Percentiles rank a stretch among this genome's conserved stretches.
These are phyloP conservation scores for Terfezia claveryi DNA, from an alignment of 495 filamentous ascomycete genomes.

Conservation along the genomic window DNA sequence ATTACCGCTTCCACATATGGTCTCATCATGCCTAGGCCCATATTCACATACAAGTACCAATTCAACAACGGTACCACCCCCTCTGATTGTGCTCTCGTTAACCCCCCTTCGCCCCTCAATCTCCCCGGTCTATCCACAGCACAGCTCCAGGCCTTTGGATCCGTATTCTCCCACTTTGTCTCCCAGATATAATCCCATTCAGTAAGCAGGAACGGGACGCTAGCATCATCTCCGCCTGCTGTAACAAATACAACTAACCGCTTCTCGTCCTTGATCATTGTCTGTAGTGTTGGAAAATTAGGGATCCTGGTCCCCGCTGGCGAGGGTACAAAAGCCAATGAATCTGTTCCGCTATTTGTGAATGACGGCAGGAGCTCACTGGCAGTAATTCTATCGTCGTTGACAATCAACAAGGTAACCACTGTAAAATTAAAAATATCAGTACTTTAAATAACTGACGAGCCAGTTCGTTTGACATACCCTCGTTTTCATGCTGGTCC, in stretches of 20 bases:
- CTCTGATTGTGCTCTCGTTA: not conserved
- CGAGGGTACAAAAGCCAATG: slow-evolving; percentile 33
- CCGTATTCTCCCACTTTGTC: slow-evolving; percentile 35
- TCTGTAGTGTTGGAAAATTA: slow-evolving; percentile 40
- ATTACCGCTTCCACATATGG: too few relatives aligned
- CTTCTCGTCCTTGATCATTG: slow-evolving; percentile 37
- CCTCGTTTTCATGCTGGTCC: slow-evolving; percentile 37
- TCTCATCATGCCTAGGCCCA: too few relatives aligned
- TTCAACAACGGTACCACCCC: not conserved
- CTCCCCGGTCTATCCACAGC: not conserved
- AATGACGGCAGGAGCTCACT: slow-evolving; percentile 33
- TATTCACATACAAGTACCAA: not conserved
- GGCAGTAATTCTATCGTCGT: slow-evolving; percentile 35
- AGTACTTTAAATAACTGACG: not conserved
- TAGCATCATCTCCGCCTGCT: slow-evolving; percentile 26
- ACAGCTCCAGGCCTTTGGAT: not conserved
- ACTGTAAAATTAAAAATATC: slow-evolving; percentile 18
- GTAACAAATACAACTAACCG: slow-evolving; percentile 44
- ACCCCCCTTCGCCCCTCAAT: not conserved
- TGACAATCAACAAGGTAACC: slow-evolving; percentile 48
- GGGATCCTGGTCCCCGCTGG: slow-evolving; percentile 14
- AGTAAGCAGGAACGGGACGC: slow-evolving; percentile 38
- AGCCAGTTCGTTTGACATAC: not conserved
- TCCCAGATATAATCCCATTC: slow-evolving; percentile 56
- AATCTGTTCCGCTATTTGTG: slow-evolving; percentile 15